phyloP scores from a whole-genome alignment of 257 asterid genomes.

The Penstemon eatonii region DNA sequence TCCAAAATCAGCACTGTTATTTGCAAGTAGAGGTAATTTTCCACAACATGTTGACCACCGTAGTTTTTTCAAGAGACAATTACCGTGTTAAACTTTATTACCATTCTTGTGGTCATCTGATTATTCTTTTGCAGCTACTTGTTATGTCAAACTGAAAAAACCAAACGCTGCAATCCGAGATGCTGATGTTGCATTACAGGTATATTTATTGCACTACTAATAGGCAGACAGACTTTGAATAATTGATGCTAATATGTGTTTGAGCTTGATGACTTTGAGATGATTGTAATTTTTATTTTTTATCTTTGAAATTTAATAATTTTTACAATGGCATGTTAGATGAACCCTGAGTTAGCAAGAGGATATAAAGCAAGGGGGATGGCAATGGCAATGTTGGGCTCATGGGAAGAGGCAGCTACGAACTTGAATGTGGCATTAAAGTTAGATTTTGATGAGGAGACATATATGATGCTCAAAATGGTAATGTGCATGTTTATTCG shows the following conservation, averaged over 20 bases:
- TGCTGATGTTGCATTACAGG: slow-evolving; percentile 82
- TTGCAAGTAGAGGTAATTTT: slow-evolving; percentile 62
- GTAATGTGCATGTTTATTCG: slow-evolving; percentile 26
- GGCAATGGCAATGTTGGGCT: slow-evolving; percentile 74
- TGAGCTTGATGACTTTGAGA: too few species aligned
- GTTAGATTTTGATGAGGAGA: slow-evolving; percentile 77
- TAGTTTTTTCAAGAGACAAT: too few species aligned
- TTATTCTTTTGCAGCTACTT: slow-evolving; percentile 45
- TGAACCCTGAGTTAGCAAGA: slow-evolving; percentile 51
- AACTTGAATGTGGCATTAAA: slow-evolving; percentile 76
- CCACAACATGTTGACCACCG: neutral
- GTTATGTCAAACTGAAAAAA: slow-evolving; percentile 60
- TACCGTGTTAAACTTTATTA: too few species aligned
- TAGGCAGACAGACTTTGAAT: too few species aligned
- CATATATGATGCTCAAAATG: slow-evolving; percentile 53
- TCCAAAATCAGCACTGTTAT: slow-evolving; percentile 62
- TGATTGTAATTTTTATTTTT: too few species aligned
- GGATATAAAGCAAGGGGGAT: slow-evolving; percentile 64
- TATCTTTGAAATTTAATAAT: neutral
- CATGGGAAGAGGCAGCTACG: slow-evolving; percentile 80
- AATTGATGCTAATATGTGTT: too few species aligned
- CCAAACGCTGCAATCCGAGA: slow-evolving; percentile 85
- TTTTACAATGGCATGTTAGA: slow-evolving; percentile 33
- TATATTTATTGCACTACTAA: neutral
- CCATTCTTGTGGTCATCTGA: slow-evolving; percentile 20